Evolutionary conservation across 2,329 filamentous ascomycete genomes (phyloP), one percentile per base, ranked within the genome.

Genomic region (Thelonectria rubi): DNA sequence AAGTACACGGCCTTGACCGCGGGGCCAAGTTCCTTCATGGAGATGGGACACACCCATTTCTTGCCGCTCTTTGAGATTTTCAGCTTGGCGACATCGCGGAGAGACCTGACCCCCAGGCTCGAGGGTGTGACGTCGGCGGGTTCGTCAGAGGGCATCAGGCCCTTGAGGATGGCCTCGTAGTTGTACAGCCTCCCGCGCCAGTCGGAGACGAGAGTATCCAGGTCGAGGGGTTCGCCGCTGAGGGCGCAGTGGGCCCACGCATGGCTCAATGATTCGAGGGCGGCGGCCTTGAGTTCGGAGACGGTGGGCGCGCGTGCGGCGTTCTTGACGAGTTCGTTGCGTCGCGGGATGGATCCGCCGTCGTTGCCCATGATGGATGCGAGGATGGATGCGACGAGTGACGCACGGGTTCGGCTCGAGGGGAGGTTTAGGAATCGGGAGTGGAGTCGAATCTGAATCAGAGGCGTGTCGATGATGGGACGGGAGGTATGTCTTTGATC

Each of bases 311-410:
- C 86, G 71, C 92, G 91, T 43, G 94, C 93, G 26, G 94, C 93
- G 77, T 94, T 91, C 79, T 97, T 97, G 76, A 99, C 95, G 47
- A 99, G 91, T 78, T 99, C 96, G 73, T 93, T 91, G 32, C 96
- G 92, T 65, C 91, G 98, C 5, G 95, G 95, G 69, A 99, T 99
- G 69, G 92, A 94, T 75, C 95, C 95, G 70, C 95, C 95, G 77
- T 99, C 95, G 80, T 99, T 99, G 76, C 95, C 95, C 95, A 99
- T 97, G 70, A 54, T 74, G 63, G 43, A 10, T 45, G 34, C 15
- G 20, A 32, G 18, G 39, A 11, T 24, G 14, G 30, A n/a, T 50
- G 46, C 21, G 55, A 47, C 8, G 30, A 20, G 46, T 26, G 55
- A 47, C 6, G 30, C 20, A 37, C 3, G 7, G 34, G n/a, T 54